Percentiles rank a stretch among this genome's conserved stretches.
Conservation (phyloP, 202 grass and related monocot genomes). For the Carex arenaria region DNA sequence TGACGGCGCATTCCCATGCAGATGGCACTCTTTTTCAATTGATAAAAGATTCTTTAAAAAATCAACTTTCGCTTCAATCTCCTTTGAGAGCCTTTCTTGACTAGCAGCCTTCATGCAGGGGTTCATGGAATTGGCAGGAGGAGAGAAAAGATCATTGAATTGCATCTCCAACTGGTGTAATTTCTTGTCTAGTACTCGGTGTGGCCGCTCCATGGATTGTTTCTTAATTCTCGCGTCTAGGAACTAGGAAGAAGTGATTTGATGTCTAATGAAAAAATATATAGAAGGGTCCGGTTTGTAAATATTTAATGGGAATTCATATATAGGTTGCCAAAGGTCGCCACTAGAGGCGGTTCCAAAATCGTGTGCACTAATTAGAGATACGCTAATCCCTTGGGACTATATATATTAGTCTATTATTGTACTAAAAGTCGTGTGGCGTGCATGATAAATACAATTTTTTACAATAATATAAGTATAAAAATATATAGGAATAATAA, state of each 20-base stretch:
- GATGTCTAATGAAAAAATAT: not conserved
- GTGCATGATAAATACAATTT: too few species aligned
- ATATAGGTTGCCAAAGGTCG: not conserved
- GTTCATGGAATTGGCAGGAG: not conserved
- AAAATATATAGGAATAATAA: not conserved
- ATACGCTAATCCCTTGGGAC: not conserved
- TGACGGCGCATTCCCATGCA: not conserved
- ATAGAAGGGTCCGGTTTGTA: not conserved
- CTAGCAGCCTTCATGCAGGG: not conserved
- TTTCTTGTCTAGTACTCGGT: constrained; percentile 29
- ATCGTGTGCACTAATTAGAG: not conserved
- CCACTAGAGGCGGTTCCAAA: not conserved
- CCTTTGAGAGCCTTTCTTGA: not conserved
- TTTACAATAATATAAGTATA: not conserved
- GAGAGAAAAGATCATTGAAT: constrained; percentile 23
- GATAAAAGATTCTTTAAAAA: constrained; percentile 26
- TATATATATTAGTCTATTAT: not conserved
- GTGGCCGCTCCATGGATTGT: constrained; percentile 17
- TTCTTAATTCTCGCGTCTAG: not conserved
- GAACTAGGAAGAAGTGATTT: not conserved
- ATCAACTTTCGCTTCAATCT: not conserved
- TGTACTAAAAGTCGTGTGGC: not conserved
- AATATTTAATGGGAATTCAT: not conserved
- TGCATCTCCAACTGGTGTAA: constrained; percentile 12
- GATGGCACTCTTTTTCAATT: constrained; percentile 22